Evolutionary conservation across 192 early-diverging fungal species (phyloP), one percentile per base, ranked within the genome.

Genomic region (Gamsiella multidivaricata): DNA sequence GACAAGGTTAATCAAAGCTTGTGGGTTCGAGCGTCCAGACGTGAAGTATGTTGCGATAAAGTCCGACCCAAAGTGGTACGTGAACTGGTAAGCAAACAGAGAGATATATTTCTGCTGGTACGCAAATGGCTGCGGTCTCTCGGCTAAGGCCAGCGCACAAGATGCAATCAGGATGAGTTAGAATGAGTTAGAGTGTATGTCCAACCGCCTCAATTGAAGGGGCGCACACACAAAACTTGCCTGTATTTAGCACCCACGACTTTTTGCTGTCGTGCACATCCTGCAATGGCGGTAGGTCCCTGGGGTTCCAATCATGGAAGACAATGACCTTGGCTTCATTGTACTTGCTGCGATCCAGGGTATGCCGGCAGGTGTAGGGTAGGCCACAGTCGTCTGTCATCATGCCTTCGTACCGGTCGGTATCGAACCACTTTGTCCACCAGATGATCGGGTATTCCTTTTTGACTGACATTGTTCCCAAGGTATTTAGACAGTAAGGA

Each of bases 351-450:
- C 54, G 61, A 6, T 73, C 52, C 14, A 51, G 37, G 9, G 54
- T 65, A 5, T 57, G 53, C 12, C 49, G 52, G 42, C 70, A 73
- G 22, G 17, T 73, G 61, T 65, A 73, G 8, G 50, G 41, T 1
- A 73, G 61, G 15, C 62, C 53, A 50, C 70, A 65, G 18, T 64
- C 11, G 31, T 65, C 61, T n/a, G 55, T 37, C 3, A 29, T 22
- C 6, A 31, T n/a, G 28, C 20, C n/a, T 31, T 73, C 41, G 25
- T 42, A 68, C 17, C 32, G n/a, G 33, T 57, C 20, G 10, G 25
- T 14, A 32, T 39, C 22, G 22, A 64, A 64, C 61, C 61, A 64
- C 18, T 45, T 45, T 29, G 54, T 50, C 65, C 55, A 68, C 55
- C 65, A 68, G 2, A 68, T 32, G 17, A 68, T 22, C 23, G 46